These are phyloP conservation scores for Fonsecaea monophora DNA, from an alignment of 2,329 filamentous ascomycete species.

Conservation along the genomic window DNA sequence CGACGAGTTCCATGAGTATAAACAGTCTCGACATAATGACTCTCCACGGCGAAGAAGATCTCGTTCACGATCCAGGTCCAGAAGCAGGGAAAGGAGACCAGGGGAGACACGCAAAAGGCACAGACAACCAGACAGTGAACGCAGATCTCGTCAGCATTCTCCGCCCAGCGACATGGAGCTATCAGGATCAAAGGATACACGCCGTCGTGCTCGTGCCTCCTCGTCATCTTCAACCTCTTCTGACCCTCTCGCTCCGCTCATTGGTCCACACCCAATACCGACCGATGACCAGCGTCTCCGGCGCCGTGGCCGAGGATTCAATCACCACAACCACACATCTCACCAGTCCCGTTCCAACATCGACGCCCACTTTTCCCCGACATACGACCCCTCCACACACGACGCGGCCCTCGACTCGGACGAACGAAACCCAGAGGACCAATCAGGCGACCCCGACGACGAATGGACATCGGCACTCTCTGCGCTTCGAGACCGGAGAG, in stretches of 20 bases:
- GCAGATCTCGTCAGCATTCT: not conserved
- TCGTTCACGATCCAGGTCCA: conserved; percentile 26
- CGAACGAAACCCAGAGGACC: conserved; percentile 52
- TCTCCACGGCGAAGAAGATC: conserved; percentile 29
- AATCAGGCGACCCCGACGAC: conserved; percentile 60
- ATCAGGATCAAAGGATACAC: not conserved
- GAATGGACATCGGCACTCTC: conserved; percentile 84
- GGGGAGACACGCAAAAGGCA: conserved; percentile 3
- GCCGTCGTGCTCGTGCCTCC: not conserved
- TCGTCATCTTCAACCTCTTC: conserved; percentile 50
- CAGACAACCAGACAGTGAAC: conserved; percentile 15
- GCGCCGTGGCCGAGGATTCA: conserved; percentile 71
- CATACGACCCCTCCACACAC: conserved; percentile 62
- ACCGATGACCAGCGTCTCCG: conserved; percentile 51
- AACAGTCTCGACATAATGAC: conserved; percentile 32
- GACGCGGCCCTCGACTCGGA: conserved; percentile 60
- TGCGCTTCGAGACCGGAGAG: conserved; percentile 77
- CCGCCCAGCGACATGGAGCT: not conserved
- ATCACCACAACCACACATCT: conserved; percentile 55
- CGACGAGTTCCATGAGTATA: not conserved
- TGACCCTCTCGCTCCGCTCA: conserved; percentile 75
- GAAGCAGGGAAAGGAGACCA: conserved; percentile 24
- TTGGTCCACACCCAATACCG: conserved; percentile 69
- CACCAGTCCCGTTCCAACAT: conserved; percentile 55
- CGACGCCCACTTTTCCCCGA: conserved; percentile 77